These are phyloP conservation scores for Leccinum aurantiacum DNA, from an alignment of 768 basidiomycete species.

Conservation along the genomic window DNA sequence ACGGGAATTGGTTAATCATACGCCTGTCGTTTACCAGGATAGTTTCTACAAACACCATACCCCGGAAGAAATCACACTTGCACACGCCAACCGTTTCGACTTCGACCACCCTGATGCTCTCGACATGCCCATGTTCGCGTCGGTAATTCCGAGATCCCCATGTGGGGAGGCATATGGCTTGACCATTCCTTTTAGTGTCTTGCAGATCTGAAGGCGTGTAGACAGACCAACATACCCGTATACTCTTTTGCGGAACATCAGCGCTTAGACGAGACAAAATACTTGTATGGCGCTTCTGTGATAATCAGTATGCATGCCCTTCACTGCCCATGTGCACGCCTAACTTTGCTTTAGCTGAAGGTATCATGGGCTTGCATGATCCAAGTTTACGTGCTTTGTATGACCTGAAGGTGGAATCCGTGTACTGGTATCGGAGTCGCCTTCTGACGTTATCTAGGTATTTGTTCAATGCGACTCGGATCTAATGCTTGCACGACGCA, in stretches of 20 bases:
- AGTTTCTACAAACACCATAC: slow-evolving; percentile 88
- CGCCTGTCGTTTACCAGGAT: slow-evolving; percentile 51
- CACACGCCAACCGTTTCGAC: slow-evolving; percentile 77
- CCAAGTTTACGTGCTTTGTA: slow-evolving; percentile 76
- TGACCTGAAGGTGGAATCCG: slow-evolving; percentile 76
- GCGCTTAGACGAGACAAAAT: slow-evolving; percentile 72
- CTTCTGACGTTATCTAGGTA: slow-evolving; percentile 42
- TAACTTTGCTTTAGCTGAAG: slow-evolving; percentile 60
- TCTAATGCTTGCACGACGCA: slow-evolving; percentile 93
- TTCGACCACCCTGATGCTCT: slow-evolving; percentile 94
- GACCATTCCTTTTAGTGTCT: slow-evolving; percentile 58
- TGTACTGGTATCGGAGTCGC: neutral
- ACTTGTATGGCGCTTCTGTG: slow-evolving; percentile 90
- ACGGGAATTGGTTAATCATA: neutral
- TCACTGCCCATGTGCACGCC: neutral
- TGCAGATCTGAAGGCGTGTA: slow-evolving; percentile 79
- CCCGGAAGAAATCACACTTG: slow-evolving; percentile 77
- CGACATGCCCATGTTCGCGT: slow-evolving; percentile 83
- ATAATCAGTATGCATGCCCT: slow-evolving; percentile 64
- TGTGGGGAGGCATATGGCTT: neutral
- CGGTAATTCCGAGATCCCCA: slow-evolving; percentile 44
- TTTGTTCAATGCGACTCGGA: slow-evolving; percentile 95
- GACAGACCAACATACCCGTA: slow-evolving; percentile 84
- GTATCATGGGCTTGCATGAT: slow-evolving; percentile 88
- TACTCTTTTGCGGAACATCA: slow-evolving; percentile 95